phyloP scores from a whole-genome alignment of 495 filamentous ascomycete species.

The Penicillium ucsense region DNA sequence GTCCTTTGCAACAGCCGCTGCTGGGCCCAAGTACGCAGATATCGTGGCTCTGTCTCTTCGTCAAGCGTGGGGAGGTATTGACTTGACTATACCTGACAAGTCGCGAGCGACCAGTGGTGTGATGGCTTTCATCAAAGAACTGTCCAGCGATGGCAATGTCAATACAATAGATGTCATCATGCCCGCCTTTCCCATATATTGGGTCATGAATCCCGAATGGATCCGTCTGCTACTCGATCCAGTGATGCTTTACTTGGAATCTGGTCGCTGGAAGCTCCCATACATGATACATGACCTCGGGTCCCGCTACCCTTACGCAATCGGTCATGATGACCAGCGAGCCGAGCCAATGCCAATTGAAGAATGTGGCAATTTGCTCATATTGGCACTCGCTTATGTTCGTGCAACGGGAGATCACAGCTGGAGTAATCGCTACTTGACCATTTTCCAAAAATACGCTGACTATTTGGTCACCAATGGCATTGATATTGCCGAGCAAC shows the following conservation, averaged over 20 bases:
- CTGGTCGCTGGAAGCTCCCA: conserved; percentile 31
- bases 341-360: conserved; percentile 41
- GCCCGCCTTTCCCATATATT: conserved; percentile 41
- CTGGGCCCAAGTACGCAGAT: conserved; percentile 37
- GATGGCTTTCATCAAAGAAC: conserved; percentile 44
- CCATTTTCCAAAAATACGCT: conserved; percentile 34
- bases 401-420: conserved; percentile 29
- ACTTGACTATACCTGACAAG: conserved; percentile 33
- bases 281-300: conserved; percentile 41
- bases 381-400: conserved; percentile 33
- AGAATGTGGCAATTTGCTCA: conserved; percentile 37
- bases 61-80: conserved; percentile 42
- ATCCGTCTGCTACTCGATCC: conserved; percentile 42
- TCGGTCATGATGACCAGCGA: conserved; percentile 35
- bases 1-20: conserved; percentile 16
- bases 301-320: conserved; percentile 38
- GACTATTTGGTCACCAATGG: conserved; percentile 43
- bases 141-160: conserved; percentile 42
- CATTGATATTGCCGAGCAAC: conserved; percentile 38
- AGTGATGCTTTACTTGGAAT: conserved; percentile 38
- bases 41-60: conserved; percentile 37
- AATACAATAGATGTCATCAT: conserved; percentile 46
- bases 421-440: conserved; percentile 26
- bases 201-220: conserved; percentile 38
- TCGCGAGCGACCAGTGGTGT: conserved; percentile 32